phyloP scores from a whole-genome alignment of 177 flowering plant genomes.

The Vitis hybrid region DNA sequence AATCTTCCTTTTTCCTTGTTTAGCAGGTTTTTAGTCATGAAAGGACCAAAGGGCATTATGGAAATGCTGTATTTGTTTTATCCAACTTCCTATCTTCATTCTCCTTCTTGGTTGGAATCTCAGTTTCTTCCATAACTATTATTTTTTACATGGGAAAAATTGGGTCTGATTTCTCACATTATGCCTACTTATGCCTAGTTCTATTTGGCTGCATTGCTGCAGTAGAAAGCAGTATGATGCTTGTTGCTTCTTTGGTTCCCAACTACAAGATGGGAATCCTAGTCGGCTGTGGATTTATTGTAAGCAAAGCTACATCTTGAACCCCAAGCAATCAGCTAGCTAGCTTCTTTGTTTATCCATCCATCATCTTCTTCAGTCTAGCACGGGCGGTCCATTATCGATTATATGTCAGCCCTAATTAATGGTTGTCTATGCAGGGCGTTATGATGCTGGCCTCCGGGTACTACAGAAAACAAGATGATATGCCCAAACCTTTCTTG shows the following conservation, averaged over 20 bases:
- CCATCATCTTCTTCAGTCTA: too few relatives aligned
- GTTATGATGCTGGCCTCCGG: slow-evolving; percentile 83
- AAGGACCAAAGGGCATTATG: slow-evolving; percentile 18
- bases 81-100: slow-evolving; percentile 19
- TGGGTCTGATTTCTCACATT: slow-evolving; percentile 9
- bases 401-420: background rate
- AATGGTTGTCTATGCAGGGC: slow-evolving; percentile 33
- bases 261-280: too few relatives aligned
- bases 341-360: too few relatives aligned
- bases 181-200: too few relatives aligned
- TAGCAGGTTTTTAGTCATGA: slow-evolving; percentile 12
- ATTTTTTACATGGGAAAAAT: slow-evolving; percentile 15
- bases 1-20: background rate
- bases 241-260: too few relatives aligned
- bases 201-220: too few relatives aligned
- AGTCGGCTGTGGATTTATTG: too few relatives aligned
- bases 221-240: too few relatives aligned
- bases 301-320: too few relatives aligned
- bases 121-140: slow-evolving; percentile 7
- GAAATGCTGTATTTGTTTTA: slow-evolving; percentile 15
- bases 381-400: too few relatives aligned
- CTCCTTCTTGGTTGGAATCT: slow-evolving; percentile 18
- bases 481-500: slow-evolving; percentile 78
- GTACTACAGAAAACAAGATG: slow-evolving; percentile 60
- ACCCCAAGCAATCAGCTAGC: too few relatives aligned